A percentile compares a stretch with the other conserved stretches of the same genome.
Conservation (phyloP, 129 eudicot species). For the Mikania micrantha region DNA sequence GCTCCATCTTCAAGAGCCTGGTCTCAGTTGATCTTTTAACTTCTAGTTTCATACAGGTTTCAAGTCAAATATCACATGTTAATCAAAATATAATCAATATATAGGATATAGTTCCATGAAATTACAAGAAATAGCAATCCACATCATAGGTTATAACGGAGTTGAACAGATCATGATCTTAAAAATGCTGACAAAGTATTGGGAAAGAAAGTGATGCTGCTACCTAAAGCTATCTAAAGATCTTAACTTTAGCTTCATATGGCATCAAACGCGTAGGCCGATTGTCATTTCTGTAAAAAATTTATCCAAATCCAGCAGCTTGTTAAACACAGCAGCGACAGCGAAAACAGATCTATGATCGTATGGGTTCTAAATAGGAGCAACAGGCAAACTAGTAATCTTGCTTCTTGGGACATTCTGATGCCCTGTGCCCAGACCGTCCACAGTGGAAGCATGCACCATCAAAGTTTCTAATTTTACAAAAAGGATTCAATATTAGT, state of each 20-base stretch:
- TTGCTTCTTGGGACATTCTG: conserved; percentile 73
- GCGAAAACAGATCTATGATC: conserved; percentile 23
- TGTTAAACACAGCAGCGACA: conserved; percentile 8
- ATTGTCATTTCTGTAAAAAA: background rate
- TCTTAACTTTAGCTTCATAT: conserved; percentile 21
- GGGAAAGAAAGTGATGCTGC: conserved; percentile 6
- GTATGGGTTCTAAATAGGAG: conserved; percentile 20
- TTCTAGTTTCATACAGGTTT: background rate
- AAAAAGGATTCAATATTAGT: background rate
- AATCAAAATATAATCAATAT: conserved; percentile 11
- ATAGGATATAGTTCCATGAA: conserved; percentile 13
- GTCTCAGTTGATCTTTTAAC: too few relatives aligned
- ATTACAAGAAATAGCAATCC: conserved; percentile 5
- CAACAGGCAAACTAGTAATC: conserved; percentile 34
- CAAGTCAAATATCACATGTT: background rate
- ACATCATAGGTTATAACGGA: conserved; percentile 1
- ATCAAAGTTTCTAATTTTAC: conserved; percentile 52
- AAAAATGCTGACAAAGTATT: conserved; percentile 19
- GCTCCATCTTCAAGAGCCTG: too few relatives aligned
- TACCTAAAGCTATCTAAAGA: conserved; percentile 25
- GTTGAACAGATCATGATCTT: conserved; percentile 21
- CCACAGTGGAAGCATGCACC: conserved; percentile 98
- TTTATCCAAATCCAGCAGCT: conserved; percentile 4
- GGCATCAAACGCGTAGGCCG: conserved; percentile 14
- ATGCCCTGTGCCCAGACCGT: conserved; percentile 73